Conservation (phyloP, 2,329 filamentous ascomycete species). For the Talaromyces sp. region DNA sequence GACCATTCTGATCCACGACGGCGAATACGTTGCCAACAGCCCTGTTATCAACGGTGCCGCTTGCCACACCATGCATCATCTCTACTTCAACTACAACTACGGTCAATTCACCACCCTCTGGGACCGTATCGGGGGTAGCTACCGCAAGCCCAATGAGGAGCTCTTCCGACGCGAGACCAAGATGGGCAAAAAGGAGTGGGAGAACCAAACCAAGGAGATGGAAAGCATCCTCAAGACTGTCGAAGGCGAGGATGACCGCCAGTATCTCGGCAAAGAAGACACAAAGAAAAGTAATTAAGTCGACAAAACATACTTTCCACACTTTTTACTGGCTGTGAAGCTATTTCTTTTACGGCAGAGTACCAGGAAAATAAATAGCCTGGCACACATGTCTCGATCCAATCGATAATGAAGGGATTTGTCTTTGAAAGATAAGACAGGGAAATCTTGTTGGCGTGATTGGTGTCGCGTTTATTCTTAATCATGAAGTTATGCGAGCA, state of each 20-base stretch:
- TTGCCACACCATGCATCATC: slow-evolving; percentile 87
- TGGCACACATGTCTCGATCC: background rate
- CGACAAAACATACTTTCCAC: background rate
- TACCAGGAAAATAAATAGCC: background rate
- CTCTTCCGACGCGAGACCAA: slow-evolving; percentile 80
- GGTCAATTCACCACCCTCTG: slow-evolving; percentile 91
- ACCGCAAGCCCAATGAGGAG: slow-evolving; percentile 77
- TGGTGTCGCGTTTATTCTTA: background rate
- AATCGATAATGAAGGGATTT: background rate
- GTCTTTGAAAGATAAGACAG: background rate
- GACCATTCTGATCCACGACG: slow-evolving; percentile 94
- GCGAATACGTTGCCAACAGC: slow-evolving; percentile 86
- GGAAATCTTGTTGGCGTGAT: background rate
- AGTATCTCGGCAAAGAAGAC: slow-evolving; percentile 29
- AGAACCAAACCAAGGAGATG: slow-evolving; percentile 68
- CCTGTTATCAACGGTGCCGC: slow-evolving; percentile 91
- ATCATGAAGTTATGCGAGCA: background rate
- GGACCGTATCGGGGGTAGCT: slow-evolving; percentile 82
- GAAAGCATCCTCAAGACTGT: slow-evolving; percentile 71
- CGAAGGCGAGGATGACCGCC: slow-evolving; percentile 49
- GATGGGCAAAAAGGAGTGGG: slow-evolving; percentile 76
- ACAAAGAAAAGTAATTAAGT: slow-evolving; percentile 33
- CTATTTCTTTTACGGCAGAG: background rate
- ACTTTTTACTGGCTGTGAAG: background rate
- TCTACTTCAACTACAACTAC: slow-evolving; percentile 87